Base-by-base conservation (phyloP, 805 yeast genomes). In the Zygosaccharomyces kombuchaensis region DNA sequence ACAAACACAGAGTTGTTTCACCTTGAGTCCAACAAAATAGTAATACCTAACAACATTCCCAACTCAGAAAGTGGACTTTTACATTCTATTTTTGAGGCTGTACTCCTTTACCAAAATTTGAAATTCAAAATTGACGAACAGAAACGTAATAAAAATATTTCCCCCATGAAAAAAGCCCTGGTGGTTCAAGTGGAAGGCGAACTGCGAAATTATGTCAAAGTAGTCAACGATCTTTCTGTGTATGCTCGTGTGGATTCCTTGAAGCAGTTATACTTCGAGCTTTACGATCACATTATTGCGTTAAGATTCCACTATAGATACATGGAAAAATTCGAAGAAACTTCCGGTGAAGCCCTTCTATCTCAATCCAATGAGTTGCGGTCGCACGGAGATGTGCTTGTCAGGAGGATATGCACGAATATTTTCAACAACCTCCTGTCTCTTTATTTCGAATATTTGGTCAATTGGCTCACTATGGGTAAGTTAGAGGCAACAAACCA, bases 381-480 rank as follows among this genome's bases (percentile, higher is more conserved):
- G 2, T 67, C 68, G 22, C 80, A 80, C 58, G 96, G 96, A 1
- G 95, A 91, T 58, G 52, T 59, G 7, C 50, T 70, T 3, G 71
- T 88, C 2, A 57, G 70, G 27, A 51, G 59, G 0, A 56, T 80
- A 10, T 69, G 87, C 0, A 36, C 41, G 0, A 54, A 64, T 4
- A 65, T 85, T 16, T 76, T 81, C 44, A 43, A 60, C 3, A 70
- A 70, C 25, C 70, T 79, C 3, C 63, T 76, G 0, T 66, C 66
- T 5, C 87, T 95, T 1, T 87, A 87, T 59, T 73, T 73, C 44
- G 78, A 76, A 32, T 70, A 80, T 25, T 54, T 86, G 4, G 71
- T 73, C 32, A 70, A 72, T 35, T 91, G 97, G 97, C 59, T 88
- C 1, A 61, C 78, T 0, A 65, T 74, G 35, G 97, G 96, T 1